A percentile compares a stretch with the other conserved stretches of the same genome.
phyloP scores from a whole-genome alignment of 2,329 filamentous ascomycete genomes.

The Arthrobotrys sinensis region DNA sequence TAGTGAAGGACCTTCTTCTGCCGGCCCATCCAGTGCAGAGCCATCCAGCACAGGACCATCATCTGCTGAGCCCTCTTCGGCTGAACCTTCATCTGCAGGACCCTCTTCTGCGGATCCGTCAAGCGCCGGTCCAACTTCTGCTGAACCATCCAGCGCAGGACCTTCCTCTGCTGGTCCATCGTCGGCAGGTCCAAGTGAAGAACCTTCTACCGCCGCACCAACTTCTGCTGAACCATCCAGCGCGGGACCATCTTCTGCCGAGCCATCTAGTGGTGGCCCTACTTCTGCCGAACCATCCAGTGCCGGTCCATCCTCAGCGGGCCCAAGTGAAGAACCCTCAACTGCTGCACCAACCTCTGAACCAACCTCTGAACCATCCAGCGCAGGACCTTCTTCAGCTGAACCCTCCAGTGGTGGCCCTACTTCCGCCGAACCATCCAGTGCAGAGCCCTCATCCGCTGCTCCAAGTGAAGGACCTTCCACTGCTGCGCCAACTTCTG shows the following conservation, averaged over 20 bases:
- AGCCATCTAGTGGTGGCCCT: not conserved
- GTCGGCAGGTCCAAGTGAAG: conserved; percentile 1
- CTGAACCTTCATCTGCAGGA: conserved; percentile 7
- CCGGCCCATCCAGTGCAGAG: not conserved
- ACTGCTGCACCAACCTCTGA: too few relatives aligned
- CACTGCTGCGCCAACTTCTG: conserved; percentile 1
- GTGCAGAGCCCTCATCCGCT: too few relatives aligned
- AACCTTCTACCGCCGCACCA: not conserved
- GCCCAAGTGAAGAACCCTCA: too few relatives aligned
- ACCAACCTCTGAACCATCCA: not conserved
- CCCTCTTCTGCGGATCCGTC: conserved; percentile 18
- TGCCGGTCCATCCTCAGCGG: not conserved
- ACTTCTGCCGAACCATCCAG: conserved; percentile 4
- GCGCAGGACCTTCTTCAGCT: not conserved
- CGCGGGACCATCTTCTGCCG: not conserved
- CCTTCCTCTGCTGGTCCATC: not conserved
- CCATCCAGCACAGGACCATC: not conserved
- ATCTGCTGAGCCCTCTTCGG: not conserved
- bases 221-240: not conserved
- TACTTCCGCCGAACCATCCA: too few relatives aligned
- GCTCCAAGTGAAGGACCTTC: conserved; percentile 4
- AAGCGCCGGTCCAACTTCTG: not conserved
- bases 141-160: conserved; percentile 13
- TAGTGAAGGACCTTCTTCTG: not conserved
- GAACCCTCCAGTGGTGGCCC: not conserved